Percentiles rank a stretch among this genome's conserved stretches.
Conservation (phyloP, 139 green algal genomes). For the Micromonas pusilla region DNA sequence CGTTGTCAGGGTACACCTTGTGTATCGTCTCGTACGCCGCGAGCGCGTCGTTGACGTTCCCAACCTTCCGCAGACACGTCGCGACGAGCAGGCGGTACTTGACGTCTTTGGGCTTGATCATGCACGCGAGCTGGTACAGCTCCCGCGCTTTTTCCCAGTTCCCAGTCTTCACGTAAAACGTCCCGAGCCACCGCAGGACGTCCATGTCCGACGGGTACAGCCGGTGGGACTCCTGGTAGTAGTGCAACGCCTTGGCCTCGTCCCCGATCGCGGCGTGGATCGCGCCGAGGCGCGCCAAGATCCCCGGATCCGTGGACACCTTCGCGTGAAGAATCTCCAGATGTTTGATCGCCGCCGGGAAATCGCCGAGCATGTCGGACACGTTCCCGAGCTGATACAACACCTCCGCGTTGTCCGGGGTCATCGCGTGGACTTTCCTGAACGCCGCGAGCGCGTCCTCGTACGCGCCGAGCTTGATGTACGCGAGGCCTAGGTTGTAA, state of each 20-base stretch:
- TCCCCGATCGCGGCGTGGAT: conserved; percentile 64
- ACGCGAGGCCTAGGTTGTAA: conserved; percentile 69
- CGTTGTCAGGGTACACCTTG: conserved; percentile 56
- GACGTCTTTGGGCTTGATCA: conserved; percentile 72
- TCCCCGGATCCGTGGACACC: conserved; percentile 66
- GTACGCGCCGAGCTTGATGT: conserved; percentile 41
- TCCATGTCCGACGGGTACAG: conserved; percentile 76
- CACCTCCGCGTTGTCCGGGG: conserved; percentile 64
- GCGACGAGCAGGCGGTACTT: conserved; percentile 84
- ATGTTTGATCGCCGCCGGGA: conserved; percentile 59
- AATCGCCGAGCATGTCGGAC: conserved; percentile 58
- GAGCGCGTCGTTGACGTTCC: conserved; percentile 37
- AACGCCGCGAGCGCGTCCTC: conserved; percentile 52
- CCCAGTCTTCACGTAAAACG: conserved; percentile 67
- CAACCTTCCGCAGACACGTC: conserved; percentile 57
- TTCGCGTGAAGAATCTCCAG: conserved; percentile 63
- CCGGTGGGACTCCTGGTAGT: conserved; percentile 68
- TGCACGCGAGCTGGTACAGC: conserved; percentile 70
- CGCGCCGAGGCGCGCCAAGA: conserved; percentile 61
- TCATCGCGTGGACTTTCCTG: conserved; percentile 59
- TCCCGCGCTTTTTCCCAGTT: conserved; percentile 38
- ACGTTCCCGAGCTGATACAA: conserved; percentile 54
- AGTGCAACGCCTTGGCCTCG: conserved; percentile 66
- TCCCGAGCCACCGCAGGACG: conserved; percentile 78
- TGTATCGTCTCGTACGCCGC: conserved; percentile 52